Conservation (phyloP, 805 yeast species). For the Lipomyces oligophaga region DNA sequence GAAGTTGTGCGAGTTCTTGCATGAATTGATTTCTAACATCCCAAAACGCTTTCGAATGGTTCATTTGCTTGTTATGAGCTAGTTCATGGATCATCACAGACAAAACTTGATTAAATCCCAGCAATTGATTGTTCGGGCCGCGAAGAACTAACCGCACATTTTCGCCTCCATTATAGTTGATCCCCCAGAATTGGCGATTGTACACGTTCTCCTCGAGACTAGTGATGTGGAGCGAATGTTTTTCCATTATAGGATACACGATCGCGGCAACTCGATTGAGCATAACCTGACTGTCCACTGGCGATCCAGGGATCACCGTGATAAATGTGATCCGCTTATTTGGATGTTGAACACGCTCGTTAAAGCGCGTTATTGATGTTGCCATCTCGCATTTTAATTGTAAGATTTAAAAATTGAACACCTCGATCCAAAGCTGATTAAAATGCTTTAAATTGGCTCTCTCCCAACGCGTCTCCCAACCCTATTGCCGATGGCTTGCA, state of each 20-base stretch:
- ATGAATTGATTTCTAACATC: constrained; percentile 23
- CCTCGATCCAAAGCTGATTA: neutral
- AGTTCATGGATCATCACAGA: constrained; percentile 30
- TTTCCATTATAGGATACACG: constrained; percentile 28
- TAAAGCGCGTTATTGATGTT: constrained; percentile 18
- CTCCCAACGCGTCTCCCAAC: neutral
- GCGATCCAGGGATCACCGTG: constrained; percentile 23
- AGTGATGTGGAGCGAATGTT: constrained; percentile 23
- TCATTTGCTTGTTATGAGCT: constrained; percentile 29
- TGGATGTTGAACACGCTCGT: constrained; percentile 21
- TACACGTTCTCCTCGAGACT: constrained; percentile 25
- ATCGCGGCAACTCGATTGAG: constrained; percentile 30
- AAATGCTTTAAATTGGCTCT: no score
- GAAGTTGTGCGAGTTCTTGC: constrained; percentile 21
- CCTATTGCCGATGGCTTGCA: no score
- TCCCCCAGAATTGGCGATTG: constrained; percentile 29
- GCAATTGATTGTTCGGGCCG: constrained; percentile 18
- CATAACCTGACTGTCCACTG: constrained; percentile 18
- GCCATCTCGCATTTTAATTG: constrained; percentile 12
- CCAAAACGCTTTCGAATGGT: constrained; percentile 27
- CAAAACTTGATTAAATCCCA: constrained; percentile 26
- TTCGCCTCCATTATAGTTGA: constrained; percentile 30
- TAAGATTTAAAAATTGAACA: neutral
- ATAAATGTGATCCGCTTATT: constrained; percentile 27
- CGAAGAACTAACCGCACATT: constrained; percentile 25